phyloP scores from a whole-genome alignment of 441 rosid species.

The Euphorbia schlechtendalii region DNA sequence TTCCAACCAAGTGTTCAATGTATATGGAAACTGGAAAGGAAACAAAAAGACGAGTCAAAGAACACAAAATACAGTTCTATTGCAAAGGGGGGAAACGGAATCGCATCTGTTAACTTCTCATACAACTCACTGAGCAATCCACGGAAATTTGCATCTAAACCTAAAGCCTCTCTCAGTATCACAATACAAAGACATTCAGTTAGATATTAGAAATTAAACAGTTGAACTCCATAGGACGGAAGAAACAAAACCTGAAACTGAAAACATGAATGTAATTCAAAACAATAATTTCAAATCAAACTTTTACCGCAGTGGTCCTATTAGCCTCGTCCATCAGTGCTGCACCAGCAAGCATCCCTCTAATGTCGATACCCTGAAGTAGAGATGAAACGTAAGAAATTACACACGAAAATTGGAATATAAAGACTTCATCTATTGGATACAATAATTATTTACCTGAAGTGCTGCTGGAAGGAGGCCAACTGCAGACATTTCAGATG shows the following conservation, averaged over 20 bases:
- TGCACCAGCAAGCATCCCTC: slow-evolving; percentile 94
- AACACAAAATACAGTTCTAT: not conserved
- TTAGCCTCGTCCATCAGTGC: slow-evolving; percentile 86
- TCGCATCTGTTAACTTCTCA: not conserved
- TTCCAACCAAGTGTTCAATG: not conserved
- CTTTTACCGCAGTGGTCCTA: slow-evolving; percentile 49
- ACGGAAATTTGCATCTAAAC: no score
- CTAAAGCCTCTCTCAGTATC: no score
- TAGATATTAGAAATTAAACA: not conserved
- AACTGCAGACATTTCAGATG: slow-evolving; percentile 97
- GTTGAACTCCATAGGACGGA: not conserved
- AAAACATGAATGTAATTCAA: not conserved
- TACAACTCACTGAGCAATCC: not conserved
- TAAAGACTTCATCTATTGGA: slow-evolving; percentile 14
- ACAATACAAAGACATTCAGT: no score
- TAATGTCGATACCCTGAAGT: slow-evolving; percentile 69
- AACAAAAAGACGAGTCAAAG: not conserved
- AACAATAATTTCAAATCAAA: not conserved
- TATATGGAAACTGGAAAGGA: no score
- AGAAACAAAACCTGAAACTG: not conserved
- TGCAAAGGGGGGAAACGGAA: not conserved
- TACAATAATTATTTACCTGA: slow-evolving; percentile 46
- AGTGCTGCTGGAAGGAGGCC: slow-evolving; percentile 97
- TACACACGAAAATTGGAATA: slow-evolving; percentile 2
- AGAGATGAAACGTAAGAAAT: slow-evolving; percentile 15